Evolutionary conservation across 176 grass and related monocot genomes (phyloP).

Genomic region (Raddia guianensis): DNA sequence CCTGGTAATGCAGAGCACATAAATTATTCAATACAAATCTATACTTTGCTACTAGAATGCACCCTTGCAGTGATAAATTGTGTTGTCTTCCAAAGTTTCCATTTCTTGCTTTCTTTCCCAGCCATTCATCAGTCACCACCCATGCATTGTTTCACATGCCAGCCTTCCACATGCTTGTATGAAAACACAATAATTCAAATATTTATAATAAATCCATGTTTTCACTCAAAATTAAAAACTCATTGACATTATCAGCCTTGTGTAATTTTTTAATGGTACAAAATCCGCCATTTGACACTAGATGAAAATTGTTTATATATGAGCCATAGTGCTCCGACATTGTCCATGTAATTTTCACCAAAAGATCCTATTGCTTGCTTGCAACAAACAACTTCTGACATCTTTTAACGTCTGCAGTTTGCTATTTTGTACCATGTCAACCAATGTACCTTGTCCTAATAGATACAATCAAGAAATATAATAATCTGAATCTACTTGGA

Average conservation of each 20-base stretch:
- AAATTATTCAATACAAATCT: background rate
- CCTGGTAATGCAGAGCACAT: background rate
- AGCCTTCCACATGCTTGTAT: background rate
- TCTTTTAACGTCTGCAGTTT: background rate
- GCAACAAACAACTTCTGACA: background rate
- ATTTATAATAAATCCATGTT: background rate
- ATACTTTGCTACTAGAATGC: background rate
- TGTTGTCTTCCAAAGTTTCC: background rate
- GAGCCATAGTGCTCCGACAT: background rate
- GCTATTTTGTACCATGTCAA: background rate
- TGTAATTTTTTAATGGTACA: background rate
- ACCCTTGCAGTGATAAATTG: background rate
- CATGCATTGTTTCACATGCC: background rate
- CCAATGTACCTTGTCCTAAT: background rate
- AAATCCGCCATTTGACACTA: background rate
- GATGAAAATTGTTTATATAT: background rate
- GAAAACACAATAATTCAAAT: background rate
- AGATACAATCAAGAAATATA: background rate
- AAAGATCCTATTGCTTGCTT: background rate
- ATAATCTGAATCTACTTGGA: background rate
- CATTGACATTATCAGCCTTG: background rate
- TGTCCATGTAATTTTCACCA: background rate
- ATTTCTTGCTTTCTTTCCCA: background rate
- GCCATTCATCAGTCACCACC: background rate
- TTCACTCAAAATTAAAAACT: background rate